These are phyloP conservation scores for Neurospora sp. DNA, from an alignment of 495 filamentous ascomycete species.

Conservation along the genomic window DNA sequence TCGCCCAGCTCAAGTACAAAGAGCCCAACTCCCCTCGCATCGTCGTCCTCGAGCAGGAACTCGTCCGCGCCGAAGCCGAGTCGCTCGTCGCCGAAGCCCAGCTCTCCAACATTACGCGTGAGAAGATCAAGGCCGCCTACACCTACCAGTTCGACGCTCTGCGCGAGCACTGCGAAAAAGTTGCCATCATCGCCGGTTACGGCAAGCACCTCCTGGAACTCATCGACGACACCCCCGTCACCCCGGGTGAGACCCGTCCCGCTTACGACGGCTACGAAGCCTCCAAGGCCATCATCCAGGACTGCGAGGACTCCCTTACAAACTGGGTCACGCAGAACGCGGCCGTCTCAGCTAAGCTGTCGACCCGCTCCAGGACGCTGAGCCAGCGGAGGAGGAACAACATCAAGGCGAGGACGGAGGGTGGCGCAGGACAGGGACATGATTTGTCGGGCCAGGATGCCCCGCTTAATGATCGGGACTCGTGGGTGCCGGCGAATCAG, in stretches of 20 bases:
- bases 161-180: constrained; percentile 95
- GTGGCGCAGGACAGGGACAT: constrained; percentile 30
- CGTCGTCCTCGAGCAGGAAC: constrained; percentile 94
- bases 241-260: constrained; percentile 89
- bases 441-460: constrained; percentile 80
- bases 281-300: constrained; percentile 98
- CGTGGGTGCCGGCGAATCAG: constrained; percentile 77
- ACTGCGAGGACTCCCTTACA: constrained; percentile 92
- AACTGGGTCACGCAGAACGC: constrained; percentile 94
- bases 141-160: constrained; percentile 97
- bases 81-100: constrained; percentile 96
- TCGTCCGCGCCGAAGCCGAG: constrained; percentile 96
- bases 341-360: constrained; percentile 74
- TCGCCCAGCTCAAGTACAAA: constrained; percentile 98
- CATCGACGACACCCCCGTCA: constrained; percentile 92
- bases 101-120: constrained; percentile 96
- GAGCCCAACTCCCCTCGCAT: constrained; percentile 97
- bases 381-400: constrained; percentile 72
- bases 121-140: constrained; percentile 98
- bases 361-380: constrained; percentile 71
- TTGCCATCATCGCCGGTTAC: constrained; percentile 94
- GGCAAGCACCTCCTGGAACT: constrained; percentile 94
- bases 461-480: constrained; percentile 74
- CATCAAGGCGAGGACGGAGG: constrained; percentile 51
- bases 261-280: constrained; percentile 98